A percentile compares a stretch with the other conserved stretches of the same genome.
phyloP scores from a whole-genome alignment of 1,284 basidiomycete genomes.

The Ustilago cynodontis region DNA sequence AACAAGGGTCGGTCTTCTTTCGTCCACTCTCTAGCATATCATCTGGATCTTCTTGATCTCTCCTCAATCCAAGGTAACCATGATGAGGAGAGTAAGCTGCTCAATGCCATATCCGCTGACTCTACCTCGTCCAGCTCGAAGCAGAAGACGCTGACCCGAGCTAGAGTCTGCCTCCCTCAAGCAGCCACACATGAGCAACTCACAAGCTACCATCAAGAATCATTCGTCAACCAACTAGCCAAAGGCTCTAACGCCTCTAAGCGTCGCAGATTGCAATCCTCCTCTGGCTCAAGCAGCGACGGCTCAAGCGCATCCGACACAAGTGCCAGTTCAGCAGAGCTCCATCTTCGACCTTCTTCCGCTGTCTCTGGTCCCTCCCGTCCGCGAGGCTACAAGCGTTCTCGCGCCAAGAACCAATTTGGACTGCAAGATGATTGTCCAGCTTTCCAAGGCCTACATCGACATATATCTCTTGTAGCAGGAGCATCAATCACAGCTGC shows the following conservation, averaged over 20 bases:
- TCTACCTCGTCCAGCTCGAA: background rate
- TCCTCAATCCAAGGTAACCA: conserved; percentile 2
- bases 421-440: conserved; percentile 87
- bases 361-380: conserved; percentile 12
- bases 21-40: conserved; percentile 78
- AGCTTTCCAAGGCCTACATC: conserved; percentile 77
- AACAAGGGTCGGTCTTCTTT: conserved; percentile 83
- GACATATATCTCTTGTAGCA: conserved; percentile 80
- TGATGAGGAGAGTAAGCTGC: conserved; percentile 1
- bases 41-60: conserved; percentile 53
- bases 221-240: conserved; percentile 32
- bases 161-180: conserved; percentile 16
- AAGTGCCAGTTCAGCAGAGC: conserved; percentile 8
- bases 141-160: background rate
- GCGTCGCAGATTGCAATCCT: background rate
- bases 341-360: conserved; percentile 20
- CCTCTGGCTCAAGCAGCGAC: background rate
- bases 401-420: conserved; percentile 69
- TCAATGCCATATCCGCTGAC: conserved; percentile 7
- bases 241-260: conserved; percentile 6
- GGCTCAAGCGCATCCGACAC: conserved; percentile 1
- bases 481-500: conserved; percentile 83
- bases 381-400: conserved; percentile 24
- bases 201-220: conserved; percentile 30
- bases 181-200: conserved; percentile 28